phyloP scores from a whole-genome alignment of 2,329 filamentous ascomycete species.

The Seiridium unicorne region DNA sequence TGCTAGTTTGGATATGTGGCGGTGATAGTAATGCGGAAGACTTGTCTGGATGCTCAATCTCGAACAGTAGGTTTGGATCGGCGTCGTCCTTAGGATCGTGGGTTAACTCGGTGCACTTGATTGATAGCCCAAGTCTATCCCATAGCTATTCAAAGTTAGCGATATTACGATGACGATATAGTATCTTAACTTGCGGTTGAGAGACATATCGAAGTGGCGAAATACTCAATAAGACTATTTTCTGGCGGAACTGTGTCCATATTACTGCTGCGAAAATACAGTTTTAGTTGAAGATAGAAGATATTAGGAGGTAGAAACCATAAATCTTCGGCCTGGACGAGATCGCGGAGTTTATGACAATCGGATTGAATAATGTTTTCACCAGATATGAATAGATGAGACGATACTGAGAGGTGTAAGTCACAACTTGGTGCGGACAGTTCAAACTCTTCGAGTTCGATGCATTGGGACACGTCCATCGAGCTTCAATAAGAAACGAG shows the following conservation, averaged over 20 bases:
- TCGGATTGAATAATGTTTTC: background rate
- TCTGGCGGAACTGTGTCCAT: background rate
- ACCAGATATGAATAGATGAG: conserved; percentile 7
- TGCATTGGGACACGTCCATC: background rate
- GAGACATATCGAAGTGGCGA: conserved; percentile 3
- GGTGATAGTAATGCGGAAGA: conserved; percentile 26
- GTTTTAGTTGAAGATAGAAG: conserved; percentile 6
- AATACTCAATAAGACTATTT: conserved; percentile 5
- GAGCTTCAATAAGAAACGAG: background rate
- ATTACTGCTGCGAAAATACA: background rate
- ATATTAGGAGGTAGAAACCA: conserved; percentile 6
- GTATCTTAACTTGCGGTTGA: background rate
- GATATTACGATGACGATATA: background rate
- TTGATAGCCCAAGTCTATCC: conserved; percentile 22
- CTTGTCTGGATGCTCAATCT: conserved; percentile 27
- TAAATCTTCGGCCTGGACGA: conserved; percentile 2
- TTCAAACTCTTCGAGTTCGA: conserved; percentile 2
- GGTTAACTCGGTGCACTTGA: conserved; percentile 19
- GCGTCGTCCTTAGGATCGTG: conserved; percentile 17
- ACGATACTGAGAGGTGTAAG: conserved; percentile 3
- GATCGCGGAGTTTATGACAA: background rate
- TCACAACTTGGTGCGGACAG: background rate
- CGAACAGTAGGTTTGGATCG: conserved; percentile 26
- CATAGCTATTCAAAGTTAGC: conserved; percentile 23
- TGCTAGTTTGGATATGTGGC: conserved; percentile 21